Evolutionary conservation across 768 basidiomycete species (phyloP).

Genomic region (Amyloporia xantha): DNA sequence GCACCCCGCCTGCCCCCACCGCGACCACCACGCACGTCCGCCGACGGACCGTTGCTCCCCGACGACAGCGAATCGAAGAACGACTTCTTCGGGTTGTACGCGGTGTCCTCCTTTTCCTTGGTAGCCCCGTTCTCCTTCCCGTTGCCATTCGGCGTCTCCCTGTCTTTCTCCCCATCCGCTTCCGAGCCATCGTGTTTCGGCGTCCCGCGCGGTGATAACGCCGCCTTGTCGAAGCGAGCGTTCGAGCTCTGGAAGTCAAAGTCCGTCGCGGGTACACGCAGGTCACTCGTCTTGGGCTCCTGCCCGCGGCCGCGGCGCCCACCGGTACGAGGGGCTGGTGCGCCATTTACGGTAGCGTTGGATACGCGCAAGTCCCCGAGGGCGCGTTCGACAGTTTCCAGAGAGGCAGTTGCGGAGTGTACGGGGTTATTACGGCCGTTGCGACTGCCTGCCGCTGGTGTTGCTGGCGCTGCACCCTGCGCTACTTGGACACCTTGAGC

Average conservation of each 20-base stretch:
- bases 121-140: slow-evolving; percentile 24
- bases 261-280: slow-evolving; percentile 65
- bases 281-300: slow-evolving; percentile 27
- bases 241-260: slow-evolving; percentile 80
- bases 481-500: slow-evolving; percentile 19
- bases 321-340: slow-evolving; percentile 13
- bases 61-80: slow-evolving; percentile 73
- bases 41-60: slow-evolving; percentile 34
- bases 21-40: slow-evolving; percentile 36
- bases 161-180: slow-evolving; percentile 28
- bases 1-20: slow-evolving; percentile 39
- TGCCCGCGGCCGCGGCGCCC: slow-evolving; percentile 33
- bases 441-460: slow-evolving; percentile 17
- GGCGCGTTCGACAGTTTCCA: slow-evolving; percentile 63
- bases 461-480: slow-evolving; percentile 12
- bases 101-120: slow-evolving; percentile 33
- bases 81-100: slow-evolving; percentile 72
- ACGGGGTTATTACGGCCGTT: slow-evolving; percentile 40
- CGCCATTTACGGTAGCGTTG: slow-evolving; percentile 20
- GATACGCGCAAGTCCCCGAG: slow-evolving; percentile 42
- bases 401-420: slow-evolving; percentile 66
- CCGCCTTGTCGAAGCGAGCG: slow-evolving; percentile 74
- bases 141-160: slow-evolving; percentile 24
- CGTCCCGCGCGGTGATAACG: slow-evolving; percentile 29
- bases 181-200: slow-evolving; percentile 21